These are phyloP conservation scores for Xylaria sp. DNA, from an alignment of 2,329 filamentous ascomycete species.

Conservation along the genomic window DNA sequence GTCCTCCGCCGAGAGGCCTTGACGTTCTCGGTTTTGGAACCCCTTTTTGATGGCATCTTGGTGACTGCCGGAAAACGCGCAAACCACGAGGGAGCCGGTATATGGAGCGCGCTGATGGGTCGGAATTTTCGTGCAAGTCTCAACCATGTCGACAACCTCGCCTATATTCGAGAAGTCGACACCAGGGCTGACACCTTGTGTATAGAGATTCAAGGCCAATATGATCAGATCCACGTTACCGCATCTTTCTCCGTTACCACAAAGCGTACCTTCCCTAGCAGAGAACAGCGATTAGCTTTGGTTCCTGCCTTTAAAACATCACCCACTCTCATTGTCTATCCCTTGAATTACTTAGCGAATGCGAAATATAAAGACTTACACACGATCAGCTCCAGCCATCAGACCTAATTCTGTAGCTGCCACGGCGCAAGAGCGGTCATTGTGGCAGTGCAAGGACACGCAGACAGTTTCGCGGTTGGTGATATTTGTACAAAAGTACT, in stretches of 20 bases:
- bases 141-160: constrained; percentile 86
- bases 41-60: constrained; percentile 98
- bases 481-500: constrained; percentile 92
- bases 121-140: constrained; percentile 94
- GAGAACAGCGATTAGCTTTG: not conserved
- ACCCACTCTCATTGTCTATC: not conserved
- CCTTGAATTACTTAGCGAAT: not conserved
- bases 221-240: constrained; percentile 97
- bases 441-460: constrained; percentile 75
- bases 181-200: constrained; percentile 84
- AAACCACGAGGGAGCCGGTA: constrained; percentile 88
- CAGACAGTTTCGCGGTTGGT: constrained; percentile 86
- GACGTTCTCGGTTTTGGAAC: constrained; percentile 75
- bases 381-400: constrained; percentile 94
- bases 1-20: constrained; percentile 69
- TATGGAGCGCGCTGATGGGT: constrained; percentile 91
- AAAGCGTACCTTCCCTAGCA: not conserved
- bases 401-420: constrained; percentile 92
- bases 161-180: constrained; percentile 94
- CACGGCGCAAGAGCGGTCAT: constrained; percentile 80
- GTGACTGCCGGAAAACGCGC: constrained; percentile 88
- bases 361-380: constrained; percentile 93
- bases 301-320: not conserved
- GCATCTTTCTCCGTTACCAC: constrained; percentile 81
- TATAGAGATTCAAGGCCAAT: constrained; percentile 92